Conservation (phyloP, 2,329 filamentous ascomycete genomes). For the Parastagonospora nodorum region DNA sequence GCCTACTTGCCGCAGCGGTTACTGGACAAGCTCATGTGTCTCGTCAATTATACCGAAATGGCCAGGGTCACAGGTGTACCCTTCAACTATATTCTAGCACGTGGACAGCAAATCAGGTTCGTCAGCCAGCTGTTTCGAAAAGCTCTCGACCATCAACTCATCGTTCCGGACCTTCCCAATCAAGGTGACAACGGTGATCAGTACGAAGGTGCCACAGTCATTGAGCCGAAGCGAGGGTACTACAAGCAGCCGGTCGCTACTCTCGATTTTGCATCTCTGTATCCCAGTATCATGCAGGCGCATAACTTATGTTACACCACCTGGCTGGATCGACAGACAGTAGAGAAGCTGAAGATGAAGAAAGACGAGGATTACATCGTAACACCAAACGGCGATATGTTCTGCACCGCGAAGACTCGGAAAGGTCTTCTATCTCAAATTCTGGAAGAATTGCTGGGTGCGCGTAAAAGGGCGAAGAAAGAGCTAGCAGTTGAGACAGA, state of each 20-base stretch:
- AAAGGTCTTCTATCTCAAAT: constrained; percentile 95
- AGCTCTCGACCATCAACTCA: constrained; percentile 87
- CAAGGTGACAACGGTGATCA: constrained; percentile 76
- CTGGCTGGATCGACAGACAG: constrained; percentile 75
- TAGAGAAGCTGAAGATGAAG: constrained; percentile 76
- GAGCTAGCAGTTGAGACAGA: constrained; percentile 89
- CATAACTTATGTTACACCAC: constrained; percentile 99
- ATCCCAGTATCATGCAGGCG: constrained; percentile 98
- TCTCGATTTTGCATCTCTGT: constrained; percentile 97
- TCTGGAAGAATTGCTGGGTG: constrained; percentile 88
- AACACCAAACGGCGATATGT: constrained; percentile 92
- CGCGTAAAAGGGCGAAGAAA: constrained; percentile 91
- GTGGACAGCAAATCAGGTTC: constrained; percentile 97
- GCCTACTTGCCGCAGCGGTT: constrained; percentile 91
- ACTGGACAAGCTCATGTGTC: constrained; percentile 96
- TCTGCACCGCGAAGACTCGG: constrained; percentile 83
- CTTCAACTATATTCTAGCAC: constrained; percentile 89
- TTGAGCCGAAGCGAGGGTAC: constrained; percentile 90
- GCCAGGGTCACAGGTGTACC: constrained; percentile 98
- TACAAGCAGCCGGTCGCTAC: constrained; percentile 96
- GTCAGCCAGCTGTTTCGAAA: constrained; percentile 97
- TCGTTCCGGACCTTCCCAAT: constrained; percentile 83
- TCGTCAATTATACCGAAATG: constrained; percentile 99
- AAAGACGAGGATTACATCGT: constrained; percentile 96
- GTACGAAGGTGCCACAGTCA: constrained; percentile 97